These are phyloP conservation scores for Evernia prunastri DNA, from an alignment of 495 filamentous ascomycete species.

Conservation along the genomic window DNA sequence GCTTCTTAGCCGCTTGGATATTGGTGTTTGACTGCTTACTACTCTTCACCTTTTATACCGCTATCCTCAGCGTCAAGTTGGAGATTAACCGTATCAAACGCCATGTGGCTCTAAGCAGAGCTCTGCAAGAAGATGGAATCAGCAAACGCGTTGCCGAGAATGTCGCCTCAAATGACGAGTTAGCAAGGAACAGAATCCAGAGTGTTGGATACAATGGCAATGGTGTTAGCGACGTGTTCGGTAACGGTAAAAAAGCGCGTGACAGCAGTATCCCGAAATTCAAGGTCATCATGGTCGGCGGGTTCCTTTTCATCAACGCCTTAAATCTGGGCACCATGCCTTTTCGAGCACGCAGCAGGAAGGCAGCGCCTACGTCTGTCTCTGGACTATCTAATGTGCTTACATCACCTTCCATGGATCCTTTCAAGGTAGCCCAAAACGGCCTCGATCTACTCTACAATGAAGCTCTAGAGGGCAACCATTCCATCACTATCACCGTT, in stretches of 20 bases:
- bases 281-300: constrained; percentile 91
- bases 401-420: constrained; percentile 70
- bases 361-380: constrained; percentile 38
- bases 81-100: constrained; percentile 97
- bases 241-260: constrained; percentile 80
- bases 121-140: constrained; percentile 91
- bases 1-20: constrained; percentile 97
- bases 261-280: constrained; percentile 87
- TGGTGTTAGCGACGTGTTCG: constrained; percentile 33
- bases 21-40: constrained; percentile 91
- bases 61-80: constrained; percentile 93
- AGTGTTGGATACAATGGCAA: constrained; percentile 30
- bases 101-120: constrained; percentile 82
- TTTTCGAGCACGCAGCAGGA: constrained; percentile 57
- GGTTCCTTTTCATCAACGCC: constrained; percentile 82
- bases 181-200: constrained; percentile 49
- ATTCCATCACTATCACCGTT: constrained; percentile 72
- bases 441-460: constrained; percentile 75
- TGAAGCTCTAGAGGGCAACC: constrained; percentile 56
- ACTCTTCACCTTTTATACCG: constrained; percentile 95
- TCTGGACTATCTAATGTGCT: constrained; percentile 53
- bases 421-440: constrained; percentile 91
- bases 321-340: constrained; percentile 83
- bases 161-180: constrained; percentile 88
- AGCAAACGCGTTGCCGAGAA: constrained; percentile 85